These are phyloP conservation scores for Inonotus hispidus DNA, from an alignment of 1,284 basidiomycete genomes.

Conservation along the genomic window DNA sequence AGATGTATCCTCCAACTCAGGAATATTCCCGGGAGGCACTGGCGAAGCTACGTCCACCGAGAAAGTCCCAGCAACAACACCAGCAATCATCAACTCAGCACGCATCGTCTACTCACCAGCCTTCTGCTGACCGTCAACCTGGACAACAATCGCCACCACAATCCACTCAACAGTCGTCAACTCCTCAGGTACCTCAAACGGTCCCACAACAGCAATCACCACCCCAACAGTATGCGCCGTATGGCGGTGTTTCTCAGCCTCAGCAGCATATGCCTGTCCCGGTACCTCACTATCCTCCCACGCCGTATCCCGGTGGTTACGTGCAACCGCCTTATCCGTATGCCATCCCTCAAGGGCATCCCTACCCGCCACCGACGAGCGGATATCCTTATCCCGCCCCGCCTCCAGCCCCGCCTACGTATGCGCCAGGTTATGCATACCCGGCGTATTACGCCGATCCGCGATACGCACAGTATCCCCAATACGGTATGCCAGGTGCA, in stretches of 20 bases:
- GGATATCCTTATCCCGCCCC: background rate
- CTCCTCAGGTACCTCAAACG: background rate
- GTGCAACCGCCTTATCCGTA: slow-evolving; percentile 6
- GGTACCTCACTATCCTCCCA: background rate
- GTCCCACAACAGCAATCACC: background rate
- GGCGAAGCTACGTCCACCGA: background rate
- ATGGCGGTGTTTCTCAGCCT: slow-evolving; percentile 3
- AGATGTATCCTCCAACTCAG: background rate
- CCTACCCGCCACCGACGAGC: background rate
- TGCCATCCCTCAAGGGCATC: background rate
- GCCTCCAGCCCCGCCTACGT: background rate
- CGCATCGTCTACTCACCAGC: background rate
- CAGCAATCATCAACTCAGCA: background rate
- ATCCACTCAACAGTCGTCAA: background rate
- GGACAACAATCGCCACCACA: background rate
- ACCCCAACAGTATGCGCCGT: slow-evolving; percentile 1
- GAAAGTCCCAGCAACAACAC: background rate
- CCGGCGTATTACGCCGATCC: slow-evolving; percentile 13
- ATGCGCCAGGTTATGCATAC: background rate
- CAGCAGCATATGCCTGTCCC: background rate
- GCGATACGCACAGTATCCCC: slow-evolving; percentile 2
- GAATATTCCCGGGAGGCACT: background rate
- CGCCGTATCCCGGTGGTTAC: background rate
- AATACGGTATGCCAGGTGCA: slow-evolving; percentile 3
- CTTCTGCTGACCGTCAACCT: background rate